Evolutionary conservation across 495 filamentous ascomycete genomes (phyloP).

Genomic region (Amniculicola lignicola): DNA sequence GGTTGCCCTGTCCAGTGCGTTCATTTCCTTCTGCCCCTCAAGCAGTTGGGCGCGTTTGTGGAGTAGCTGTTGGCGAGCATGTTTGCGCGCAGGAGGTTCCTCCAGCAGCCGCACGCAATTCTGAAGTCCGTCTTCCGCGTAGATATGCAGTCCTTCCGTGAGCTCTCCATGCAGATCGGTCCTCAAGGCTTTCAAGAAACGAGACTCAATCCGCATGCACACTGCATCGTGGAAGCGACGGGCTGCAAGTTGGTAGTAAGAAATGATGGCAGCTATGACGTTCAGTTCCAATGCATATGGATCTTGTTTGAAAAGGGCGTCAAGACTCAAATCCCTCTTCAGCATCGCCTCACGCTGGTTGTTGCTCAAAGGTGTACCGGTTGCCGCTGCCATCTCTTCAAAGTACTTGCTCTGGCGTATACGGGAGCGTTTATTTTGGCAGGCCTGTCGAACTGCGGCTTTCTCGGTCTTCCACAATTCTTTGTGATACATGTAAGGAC

Average conservation of each 20-base stretch:
- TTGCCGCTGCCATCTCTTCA: slow-evolving; percentile 7
- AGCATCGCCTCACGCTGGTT: neutral
- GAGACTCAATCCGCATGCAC: slow-evolving; percentile 45
- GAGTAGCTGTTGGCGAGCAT: slow-evolving; percentile 41
- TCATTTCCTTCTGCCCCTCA: slow-evolving; percentile 48
- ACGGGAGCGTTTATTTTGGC: slow-evolving; percentile 3
- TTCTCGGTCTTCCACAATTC: slow-evolving; percentile 10
- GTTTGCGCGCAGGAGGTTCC: slow-evolving; percentile 49
- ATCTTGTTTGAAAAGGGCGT: slow-evolving; percentile 42
- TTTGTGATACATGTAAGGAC: slow-evolving; percentile 5
- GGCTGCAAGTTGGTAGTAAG: slow-evolving; percentile 55
- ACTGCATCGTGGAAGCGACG: slow-evolving; percentile 51
- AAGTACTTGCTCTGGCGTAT: slow-evolving; percentile 17
- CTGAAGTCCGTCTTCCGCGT: slow-evolving; percentile 36
- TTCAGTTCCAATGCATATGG: slow-evolving; percentile 47
- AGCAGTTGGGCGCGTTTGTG: slow-evolving; percentile 47
- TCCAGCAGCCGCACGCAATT: slow-evolving; percentile 49
- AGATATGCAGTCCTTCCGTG: slow-evolving; percentile 39
- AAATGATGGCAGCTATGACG: slow-evolving; percentile 50
- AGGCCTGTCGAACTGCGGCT: neutral
- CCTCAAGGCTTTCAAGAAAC: slow-evolving; percentile 38
- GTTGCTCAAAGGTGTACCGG: neutral
- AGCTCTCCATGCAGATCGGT: slow-evolving; percentile 42
- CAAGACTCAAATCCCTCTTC: slow-evolving; percentile 5
- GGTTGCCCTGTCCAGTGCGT: too few relatives aligned